Evolutionary conservation across 495 filamentous ascomycete genomes (phyloP).

Genomic region (Hyaloscypha bicolor): DNA sequence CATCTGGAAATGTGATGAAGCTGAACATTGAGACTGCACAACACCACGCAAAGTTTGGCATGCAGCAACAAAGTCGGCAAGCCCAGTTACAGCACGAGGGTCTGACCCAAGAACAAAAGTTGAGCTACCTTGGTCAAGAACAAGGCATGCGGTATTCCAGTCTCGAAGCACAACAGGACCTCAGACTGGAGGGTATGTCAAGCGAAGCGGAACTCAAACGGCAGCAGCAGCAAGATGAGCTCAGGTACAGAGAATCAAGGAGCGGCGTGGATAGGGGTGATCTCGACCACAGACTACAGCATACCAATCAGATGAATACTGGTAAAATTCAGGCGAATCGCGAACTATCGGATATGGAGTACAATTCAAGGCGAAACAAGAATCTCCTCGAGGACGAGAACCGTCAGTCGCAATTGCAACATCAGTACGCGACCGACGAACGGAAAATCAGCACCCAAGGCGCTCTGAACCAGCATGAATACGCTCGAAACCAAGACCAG

Average conservation of each 20-base stretch:
- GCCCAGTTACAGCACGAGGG: neutral
- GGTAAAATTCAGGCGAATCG: neutral
- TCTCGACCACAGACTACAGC: constrained; percentile 6
- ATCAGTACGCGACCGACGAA: constrained; percentile 1
- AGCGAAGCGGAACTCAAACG: constrained; percentile 7
- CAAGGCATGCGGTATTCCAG: constrained; percentile 4
- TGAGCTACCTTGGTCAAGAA: constrained; percentile 2
- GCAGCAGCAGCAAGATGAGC: constrained; percentile 4
- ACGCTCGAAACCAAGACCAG: neutral
- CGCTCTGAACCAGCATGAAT: neutral
- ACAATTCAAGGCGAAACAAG: neutral
- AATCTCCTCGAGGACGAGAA: constrained; percentile 6
- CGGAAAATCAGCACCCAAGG: constrained; percentile 5
- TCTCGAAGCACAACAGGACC: constrained; percentile 13
- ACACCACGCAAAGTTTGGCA: neutral
- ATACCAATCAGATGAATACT: constrained; percentile 3
- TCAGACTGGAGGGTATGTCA: constrained; percentile 7
- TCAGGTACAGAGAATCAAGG: constrained; percentile 6
- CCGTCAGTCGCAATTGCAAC: neutral
- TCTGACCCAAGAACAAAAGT: constrained; percentile 1
- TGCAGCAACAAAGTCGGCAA: constrained; percentile 1
- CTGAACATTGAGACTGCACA: constrained; percentile 13
- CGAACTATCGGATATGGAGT: neutral
- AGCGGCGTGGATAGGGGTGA: neutral
- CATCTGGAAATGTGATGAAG: constrained; percentile 5